phyloP scores from a whole-genome alignment of 2,329 filamentous ascomycete species.

The Periconia digitata region DNA sequence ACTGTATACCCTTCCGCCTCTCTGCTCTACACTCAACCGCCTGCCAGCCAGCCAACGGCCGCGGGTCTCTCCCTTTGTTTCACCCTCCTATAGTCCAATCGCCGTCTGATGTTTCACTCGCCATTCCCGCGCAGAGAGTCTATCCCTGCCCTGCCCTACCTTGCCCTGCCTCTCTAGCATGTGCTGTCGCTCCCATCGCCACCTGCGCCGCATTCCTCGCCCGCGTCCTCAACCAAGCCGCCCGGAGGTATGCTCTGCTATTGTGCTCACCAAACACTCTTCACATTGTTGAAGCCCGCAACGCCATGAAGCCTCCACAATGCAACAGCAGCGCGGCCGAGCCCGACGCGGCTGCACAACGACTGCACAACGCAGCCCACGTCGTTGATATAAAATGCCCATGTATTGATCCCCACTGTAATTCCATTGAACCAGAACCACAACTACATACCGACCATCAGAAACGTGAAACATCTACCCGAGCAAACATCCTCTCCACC shows the following conservation, averaged over 20 bases:
- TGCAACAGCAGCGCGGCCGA: too few species aligned
- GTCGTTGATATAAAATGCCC: conserved; percentile 31
- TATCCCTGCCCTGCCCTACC: conserved; percentile 29
- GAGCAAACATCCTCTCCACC: conserved; percentile 26
- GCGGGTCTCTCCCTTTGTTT: conserved; percentile 22
- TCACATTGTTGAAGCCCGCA: too few species aligned
- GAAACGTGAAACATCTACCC: conserved; percentile 41
- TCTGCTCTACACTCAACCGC: too few species aligned
- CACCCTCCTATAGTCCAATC: conserved; percentile 3
- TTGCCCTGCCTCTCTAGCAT: conserved; percentile 23
- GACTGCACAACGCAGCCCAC: conserved; percentile 22
- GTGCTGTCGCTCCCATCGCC: conserved; percentile 15
- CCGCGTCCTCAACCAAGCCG: conserved; percentile 19
- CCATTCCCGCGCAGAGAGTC: conserved; percentile 8
- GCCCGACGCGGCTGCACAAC: too few species aligned
- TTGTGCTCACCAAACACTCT: too few species aligned
- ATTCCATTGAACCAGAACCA: conserved; percentile 29
- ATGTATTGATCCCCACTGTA: conserved; percentile 23
- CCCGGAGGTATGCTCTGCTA: conserved; percentile 22
- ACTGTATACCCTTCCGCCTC: too few species aligned
- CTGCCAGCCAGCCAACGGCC: not conserved
- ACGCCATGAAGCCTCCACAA: too few species aligned
- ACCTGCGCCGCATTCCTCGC: conserved; percentile 32
- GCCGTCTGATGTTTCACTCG: conserved; percentile 32
- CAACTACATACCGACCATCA: conserved; percentile 27